phyloP scores from a whole-genome alignment of 768 basidiomycete species.

The Pulveroboletus sp. region DNA sequence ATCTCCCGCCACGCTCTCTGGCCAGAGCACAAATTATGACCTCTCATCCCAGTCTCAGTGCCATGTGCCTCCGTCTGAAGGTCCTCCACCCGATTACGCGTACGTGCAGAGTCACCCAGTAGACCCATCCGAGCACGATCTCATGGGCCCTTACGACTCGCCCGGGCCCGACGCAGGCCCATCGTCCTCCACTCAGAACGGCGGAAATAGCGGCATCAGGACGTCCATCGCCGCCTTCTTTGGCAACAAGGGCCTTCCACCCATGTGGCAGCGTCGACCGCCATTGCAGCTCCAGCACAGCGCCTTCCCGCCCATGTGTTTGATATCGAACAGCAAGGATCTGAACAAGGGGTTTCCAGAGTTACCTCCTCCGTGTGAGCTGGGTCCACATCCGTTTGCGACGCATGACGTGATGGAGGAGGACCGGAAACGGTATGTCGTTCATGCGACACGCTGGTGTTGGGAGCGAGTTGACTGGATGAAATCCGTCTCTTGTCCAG shows the following conservation, averaged over 20 bases:
- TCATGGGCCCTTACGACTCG: no score
- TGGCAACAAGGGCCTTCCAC: constrained; percentile 23
- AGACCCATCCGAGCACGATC: not conserved
- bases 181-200: constrained; percentile 1
- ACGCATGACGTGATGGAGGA: constrained; percentile 45
- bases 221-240: constrained; percentile 25
- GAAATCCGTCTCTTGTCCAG: not conserved
- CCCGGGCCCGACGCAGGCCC: not conserved
- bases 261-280: constrained; percentile 24
- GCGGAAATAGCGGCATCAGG: not conserved
- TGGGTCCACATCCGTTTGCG: constrained; percentile 45
- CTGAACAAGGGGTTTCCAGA: constrained; percentile 42
- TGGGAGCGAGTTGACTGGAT: not conserved
- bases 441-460: not conserved
- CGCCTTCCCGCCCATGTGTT: constrained; percentile 28
- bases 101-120: constrained; percentile 5
- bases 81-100: constrained; percentile 11
- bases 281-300: constrained; percentile 12
- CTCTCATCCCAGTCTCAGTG: not conserved
- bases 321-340: constrained; percentile 21
- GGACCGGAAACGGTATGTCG: constrained; percentile 44
- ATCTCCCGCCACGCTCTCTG: not conserved
- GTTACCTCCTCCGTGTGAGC: constrained; percentile 36
- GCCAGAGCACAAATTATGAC: not conserved
- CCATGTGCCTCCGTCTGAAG: not conserved